Evolutionary conservation across 78 protist genomes (phyloP).

Genomic region (Dictyostelium citrinum): DNA sequence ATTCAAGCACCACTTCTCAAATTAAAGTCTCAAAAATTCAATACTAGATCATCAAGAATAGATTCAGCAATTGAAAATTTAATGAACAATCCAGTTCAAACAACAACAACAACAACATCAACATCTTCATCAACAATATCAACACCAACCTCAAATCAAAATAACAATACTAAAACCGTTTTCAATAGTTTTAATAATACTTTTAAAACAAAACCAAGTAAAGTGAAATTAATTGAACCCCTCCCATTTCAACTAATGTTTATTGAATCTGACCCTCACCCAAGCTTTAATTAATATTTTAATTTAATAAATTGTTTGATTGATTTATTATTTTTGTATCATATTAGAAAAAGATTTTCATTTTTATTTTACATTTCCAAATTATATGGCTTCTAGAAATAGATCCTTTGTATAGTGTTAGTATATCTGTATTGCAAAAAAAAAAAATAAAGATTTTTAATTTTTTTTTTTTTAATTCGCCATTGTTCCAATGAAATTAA

Average conservation of each 20-base stretch:
- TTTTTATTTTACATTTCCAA: no score
- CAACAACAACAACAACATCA: not conserved
- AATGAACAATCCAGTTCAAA: not conserved
- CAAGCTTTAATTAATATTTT: not conserved
- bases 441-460: no score
- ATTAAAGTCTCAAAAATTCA: not conserved
- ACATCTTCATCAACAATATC: not conserved
- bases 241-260: not conserved
- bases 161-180: not conserved
- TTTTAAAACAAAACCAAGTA: not conserved
- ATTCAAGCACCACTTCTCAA: not conserved
- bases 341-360: not conserved
- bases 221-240: constrained; percentile 12
- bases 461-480: no score
- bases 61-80: not conserved
- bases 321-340: not conserved
- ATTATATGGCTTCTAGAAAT: no score
- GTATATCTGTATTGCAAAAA: no score
- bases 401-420: no score
- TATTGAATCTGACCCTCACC: not conserved
- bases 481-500: no score
- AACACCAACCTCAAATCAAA: not conserved
- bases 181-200: no score
- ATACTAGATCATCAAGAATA: not conserved
- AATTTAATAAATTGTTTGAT: not conserved